Evolutionary conservation across 805 yeast genomes (phyloP), one percentile per base, ranked within the genome.

Genomic region (Candida boidinii): DNA sequence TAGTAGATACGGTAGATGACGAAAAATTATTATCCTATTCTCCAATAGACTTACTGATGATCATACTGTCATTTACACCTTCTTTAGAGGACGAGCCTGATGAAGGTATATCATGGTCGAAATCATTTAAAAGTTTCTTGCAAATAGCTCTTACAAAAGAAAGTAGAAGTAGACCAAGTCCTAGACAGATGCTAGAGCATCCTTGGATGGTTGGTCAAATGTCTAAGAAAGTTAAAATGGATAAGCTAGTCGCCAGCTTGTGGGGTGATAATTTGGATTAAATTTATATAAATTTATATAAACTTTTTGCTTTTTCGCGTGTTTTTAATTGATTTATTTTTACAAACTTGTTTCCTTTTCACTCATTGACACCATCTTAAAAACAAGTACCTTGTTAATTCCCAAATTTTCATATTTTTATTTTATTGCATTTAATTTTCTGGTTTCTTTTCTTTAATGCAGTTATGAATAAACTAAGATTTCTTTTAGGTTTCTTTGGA

Each of bases 161-260:
- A 39, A 76, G 85, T 26, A 69, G 64, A 20, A 79, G 79, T 41
- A 64, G 98, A 36, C 96, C 97, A 9, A 76, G 88, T 31, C 98
- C 98, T 7, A 68, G 92, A 45, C 96, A 92, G 53, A 83, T 92
- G 90, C 66, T 92, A 29, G 69, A 65, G 33, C 98, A 92, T 62
- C 96, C 96, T 3, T 92, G 98, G 98, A 66, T 86, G 35, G 58
- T 72, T 13, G 85, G 87, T 2, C 95, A 84, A 60, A 72, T 73
- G 59, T 68, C 61, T 41, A 76, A 78, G 51, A 66, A 60, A 31
- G 94, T 90, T 12, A 73, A 77, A 43, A 90, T 92, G 97, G 94
- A 74, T 42, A 79, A 76, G 55, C 83, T 92, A 54, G 84, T 92
- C 14, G 61, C 63, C 38, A 74, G 76, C 41, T 76, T 87, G 36